Percentiles rank a stretch among this genome's conserved stretches.
Conservation (phyloP, 805 yeast genomes). For the Nadsonia fulvescens region DNA sequence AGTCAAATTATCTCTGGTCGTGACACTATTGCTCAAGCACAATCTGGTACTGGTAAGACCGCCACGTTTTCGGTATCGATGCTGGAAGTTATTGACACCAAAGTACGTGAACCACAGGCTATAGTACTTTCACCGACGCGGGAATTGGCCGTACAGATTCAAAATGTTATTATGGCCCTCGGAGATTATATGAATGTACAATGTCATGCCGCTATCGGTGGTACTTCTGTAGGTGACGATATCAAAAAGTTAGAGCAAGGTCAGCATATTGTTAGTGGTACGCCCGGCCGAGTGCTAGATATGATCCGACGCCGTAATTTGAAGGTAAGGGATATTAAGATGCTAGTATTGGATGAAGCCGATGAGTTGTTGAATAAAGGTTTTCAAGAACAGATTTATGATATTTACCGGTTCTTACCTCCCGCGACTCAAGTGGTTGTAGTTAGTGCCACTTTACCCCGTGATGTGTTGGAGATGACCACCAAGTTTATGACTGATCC, state of each 20-base stretch:
- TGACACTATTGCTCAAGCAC: constrained; percentile 97
- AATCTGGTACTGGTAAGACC: constrained; percentile 98
- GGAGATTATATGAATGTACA: constrained; percentile 79
- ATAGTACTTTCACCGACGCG: constrained; percentile 87
- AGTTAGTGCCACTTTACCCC: constrained; percentile 86
- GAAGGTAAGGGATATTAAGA: constrained; percentile 57
- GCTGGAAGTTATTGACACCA: constrained; percentile 68
- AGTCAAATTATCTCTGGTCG: constrained; percentile 85
- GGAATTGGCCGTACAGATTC: constrained; percentile 87
- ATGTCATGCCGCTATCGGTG: constrained; percentile 89
- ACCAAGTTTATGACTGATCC: constrained; percentile 86
- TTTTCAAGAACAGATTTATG: constrained; percentile 88
- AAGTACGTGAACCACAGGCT: constrained; percentile 66
- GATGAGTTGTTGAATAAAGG: constrained; percentile 89
- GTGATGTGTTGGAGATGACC: constrained; percentile 82
- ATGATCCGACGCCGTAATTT: constrained; percentile 73
- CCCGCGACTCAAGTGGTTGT: constrained; percentile 80
- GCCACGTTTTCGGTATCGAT: constrained; percentile 94
- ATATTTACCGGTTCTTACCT: constrained; percentile 73
- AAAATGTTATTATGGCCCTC: constrained; percentile 66
- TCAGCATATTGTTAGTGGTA: constrained; percentile 86
- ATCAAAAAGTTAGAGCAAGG: constrained; percentile 58
- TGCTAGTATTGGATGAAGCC: constrained; percentile 90
- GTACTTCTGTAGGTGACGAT: constrained; percentile 70
- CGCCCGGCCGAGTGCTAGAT: constrained; percentile 91